These are phyloP conservation scores for Pleurotus tuoliensis DNA, from an alignment of 768 basidiomycete species.

Conservation along the genomic window DNA sequence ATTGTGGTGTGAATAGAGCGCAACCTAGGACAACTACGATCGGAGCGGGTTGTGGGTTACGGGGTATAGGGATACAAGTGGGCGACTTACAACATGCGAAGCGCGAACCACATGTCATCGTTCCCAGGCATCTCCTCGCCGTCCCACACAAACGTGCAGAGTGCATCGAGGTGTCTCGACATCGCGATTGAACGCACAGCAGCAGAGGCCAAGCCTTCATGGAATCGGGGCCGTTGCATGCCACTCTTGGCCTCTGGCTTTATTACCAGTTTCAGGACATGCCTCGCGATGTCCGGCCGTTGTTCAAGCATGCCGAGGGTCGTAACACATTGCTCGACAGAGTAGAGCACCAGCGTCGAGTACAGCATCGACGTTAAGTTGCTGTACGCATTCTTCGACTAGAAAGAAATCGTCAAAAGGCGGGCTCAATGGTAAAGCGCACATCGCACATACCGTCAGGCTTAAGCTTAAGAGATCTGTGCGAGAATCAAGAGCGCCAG, in stretches of 20 bases:
- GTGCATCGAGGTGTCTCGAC: slow-evolving; percentile 52
- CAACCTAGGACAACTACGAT: slow-evolving; percentile 59
- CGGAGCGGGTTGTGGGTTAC: slow-evolving; percentile 6
- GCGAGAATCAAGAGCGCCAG: slow-evolving; percentile 45
- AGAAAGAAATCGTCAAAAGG: too few species aligned
- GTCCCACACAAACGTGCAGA: slow-evolving; percentile 68
- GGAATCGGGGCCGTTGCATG: slow-evolving; percentile 17
- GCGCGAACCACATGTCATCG: slow-evolving; percentile 77
- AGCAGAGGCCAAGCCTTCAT: slow-evolving; percentile 37
- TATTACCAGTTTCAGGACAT: slow-evolving; percentile 58
- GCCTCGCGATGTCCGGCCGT: slow-evolving; percentile 57
- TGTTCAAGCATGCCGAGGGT: slow-evolving; percentile 64
- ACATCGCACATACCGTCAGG: slow-evolving; percentile 45
- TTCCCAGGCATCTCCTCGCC: slow-evolving; percentile 61
- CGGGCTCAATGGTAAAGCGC: not conserved
- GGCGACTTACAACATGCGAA: slow-evolving; percentile 56
- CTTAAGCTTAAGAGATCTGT: slow-evolving; percentile 56
- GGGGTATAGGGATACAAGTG: not conserved
- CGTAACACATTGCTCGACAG: slow-evolving; percentile 52
- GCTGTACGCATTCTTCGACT: slow-evolving; percentile 38
- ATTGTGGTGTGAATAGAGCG: slow-evolving; percentile 59
- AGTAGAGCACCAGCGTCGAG: slow-evolving; percentile 48
- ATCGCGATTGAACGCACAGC: slow-evolving; percentile 48
- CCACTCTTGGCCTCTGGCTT: slow-evolving; percentile 28
- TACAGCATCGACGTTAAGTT: slow-evolving; percentile 60